A percentile compares a stretch with the other conserved stretches of the same genome.
phyloP scores from a whole-genome alignment of 2,329 filamentous ascomycete genomes.

The Ceratocystiopsis brevicomis region DNA sequence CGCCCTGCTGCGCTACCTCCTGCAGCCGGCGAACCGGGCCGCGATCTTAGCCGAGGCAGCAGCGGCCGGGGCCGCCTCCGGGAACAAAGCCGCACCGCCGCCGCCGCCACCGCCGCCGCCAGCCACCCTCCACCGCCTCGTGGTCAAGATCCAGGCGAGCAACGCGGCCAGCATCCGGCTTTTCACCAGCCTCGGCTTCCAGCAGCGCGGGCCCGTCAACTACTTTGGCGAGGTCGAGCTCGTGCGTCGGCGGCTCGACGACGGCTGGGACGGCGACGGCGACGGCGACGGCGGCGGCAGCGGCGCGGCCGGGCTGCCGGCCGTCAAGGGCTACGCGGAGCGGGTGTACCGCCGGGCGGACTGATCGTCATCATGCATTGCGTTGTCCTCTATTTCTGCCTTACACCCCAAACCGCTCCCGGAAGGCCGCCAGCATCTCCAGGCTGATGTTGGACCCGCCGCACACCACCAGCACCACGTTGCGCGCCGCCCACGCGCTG shows the following conservation, averaged over 20 bases:
- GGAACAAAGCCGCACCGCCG: no score
- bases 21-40: constrained; percentile 15
- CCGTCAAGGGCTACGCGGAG: constrained; percentile 5
- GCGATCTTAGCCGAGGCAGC: constrained; percentile 36
- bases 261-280: no score
- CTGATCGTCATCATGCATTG: not conserved
- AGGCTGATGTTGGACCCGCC: constrained; percentile 53
- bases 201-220: constrained; percentile 30
- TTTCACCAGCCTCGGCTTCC: constrained; percentile 33
- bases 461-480: constrained; percentile 71
- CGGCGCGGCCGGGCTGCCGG: not conserved
- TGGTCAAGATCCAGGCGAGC: constrained; percentile 30
- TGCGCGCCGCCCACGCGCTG: constrained; percentile 43
- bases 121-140: constrained; percentile 14
- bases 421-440: constrained; percentile 40
- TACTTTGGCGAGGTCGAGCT: constrained; percentile 43
- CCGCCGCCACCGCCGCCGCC: constrained; percentile 1
- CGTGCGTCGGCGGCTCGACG: constrained; percentile 15
- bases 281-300: no score
- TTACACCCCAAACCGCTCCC: constrained; percentile 24
- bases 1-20: constrained; percentile 51
- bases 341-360: constrained; percentile 1
- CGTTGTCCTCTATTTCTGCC: not conserved
- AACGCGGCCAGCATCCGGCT: constrained; percentile 34
- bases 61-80: not conserved